Base-by-base conservation (phyloP, 495 filamentous ascomycete genomes). In the Trichoderma gamsii region DNA sequence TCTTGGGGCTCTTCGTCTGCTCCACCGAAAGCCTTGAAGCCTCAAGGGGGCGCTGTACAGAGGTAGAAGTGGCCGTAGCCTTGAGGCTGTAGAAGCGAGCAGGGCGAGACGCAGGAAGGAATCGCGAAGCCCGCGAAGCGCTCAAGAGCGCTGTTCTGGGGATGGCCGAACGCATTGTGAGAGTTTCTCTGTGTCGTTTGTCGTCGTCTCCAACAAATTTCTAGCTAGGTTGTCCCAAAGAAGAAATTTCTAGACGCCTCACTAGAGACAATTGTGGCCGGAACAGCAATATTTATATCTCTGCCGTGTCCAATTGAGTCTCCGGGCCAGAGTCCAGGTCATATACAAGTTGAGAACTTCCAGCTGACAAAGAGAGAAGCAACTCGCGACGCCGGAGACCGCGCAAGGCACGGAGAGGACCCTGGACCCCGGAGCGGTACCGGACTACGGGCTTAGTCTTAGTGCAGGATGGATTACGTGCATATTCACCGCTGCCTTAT, bases 1-100 rank as follows among this genome's bases (percentile, higher is more conserved):
- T 72, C 80, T 93, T 93, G 12, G 94, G 96, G 4, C 87, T 87
- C 23, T 80, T 86, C 0, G 90, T 95, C 76, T 88, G 87, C 25
- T 85, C 88, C 70, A 97, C 82, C 25, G 83, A 79, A 59, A 99
- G 84, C 76, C 89, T 89, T n/a, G 86, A 82, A 13, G 90, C 80
- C 77, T 97, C 91, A 66, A 97, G 84, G 65, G 84, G 87, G 51
- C 72, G 67, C 15, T 73, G 76, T 71, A 83, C 80, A 41, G 83
- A 77, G 35, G 82, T 76, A 6, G 82, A 82, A 3, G 82, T 83
- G n/a, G 82, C 78, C 65, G 78, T 73, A 41, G 86, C 78, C 64
- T 84, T 79, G 69, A 85, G 83, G 80, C 86, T 90, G 77, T 90
- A 91, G 64, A 70, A 77, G 68, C 83, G 80, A 73, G 75, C 70